These are phyloP conservation scores for Peronosclerospora sorghi DNA, from an alignment of 352 stramenopile species.

Conservation along the genomic window DNA sequence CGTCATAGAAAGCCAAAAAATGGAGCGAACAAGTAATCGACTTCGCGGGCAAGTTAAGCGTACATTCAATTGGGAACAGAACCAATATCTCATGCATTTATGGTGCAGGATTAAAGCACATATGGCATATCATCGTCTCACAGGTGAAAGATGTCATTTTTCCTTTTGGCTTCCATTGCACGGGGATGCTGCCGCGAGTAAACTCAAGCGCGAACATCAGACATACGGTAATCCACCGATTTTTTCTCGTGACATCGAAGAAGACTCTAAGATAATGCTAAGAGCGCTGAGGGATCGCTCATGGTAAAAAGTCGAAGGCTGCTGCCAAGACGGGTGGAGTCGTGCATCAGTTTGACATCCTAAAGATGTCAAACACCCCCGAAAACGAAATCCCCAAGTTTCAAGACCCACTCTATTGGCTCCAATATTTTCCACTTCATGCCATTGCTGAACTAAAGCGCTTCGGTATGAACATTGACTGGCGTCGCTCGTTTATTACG, in stretches of 20 bases:
- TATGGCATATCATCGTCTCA: conserved; percentile 92
- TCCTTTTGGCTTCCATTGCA: conserved; percentile 99
- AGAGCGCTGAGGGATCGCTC: conserved; percentile 69
- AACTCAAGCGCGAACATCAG: conserved; percentile 96
- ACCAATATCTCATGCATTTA: conserved; percentile 88
- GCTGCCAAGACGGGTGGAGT: conserved; percentile 95
- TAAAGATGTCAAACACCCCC: conserved; percentile 88
- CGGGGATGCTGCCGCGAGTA: conserved; percentile 99
- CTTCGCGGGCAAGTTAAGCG: no score
- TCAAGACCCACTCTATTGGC: conserved; percentile 95
- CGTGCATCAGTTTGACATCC: conserved; percentile 97
- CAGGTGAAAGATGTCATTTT: conserved; percentile 99
- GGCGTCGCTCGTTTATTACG: conserved; percentile 98
- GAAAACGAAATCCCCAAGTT: conserved; percentile 96
- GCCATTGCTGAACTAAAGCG: conserved; percentile 93
- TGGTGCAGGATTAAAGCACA: conserved; percentile 91
- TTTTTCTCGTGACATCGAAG: conserved; percentile 44
- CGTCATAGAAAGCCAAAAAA: no score
- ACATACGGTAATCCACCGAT: conserved; percentile 89
- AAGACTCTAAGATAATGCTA: conserved; percentile 19
- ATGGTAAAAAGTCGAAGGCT: conserved; percentile 97
- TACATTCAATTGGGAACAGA: conserved; percentile 85
- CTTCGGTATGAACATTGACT: conserved; percentile 97
- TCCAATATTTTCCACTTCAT: conserved; percentile 98
- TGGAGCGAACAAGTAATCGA: no score